These are phyloP conservation scores for Cajanus cajan DNA, from an alignment of 306 rosid genomes.

Conservation along the genomic window DNA sequence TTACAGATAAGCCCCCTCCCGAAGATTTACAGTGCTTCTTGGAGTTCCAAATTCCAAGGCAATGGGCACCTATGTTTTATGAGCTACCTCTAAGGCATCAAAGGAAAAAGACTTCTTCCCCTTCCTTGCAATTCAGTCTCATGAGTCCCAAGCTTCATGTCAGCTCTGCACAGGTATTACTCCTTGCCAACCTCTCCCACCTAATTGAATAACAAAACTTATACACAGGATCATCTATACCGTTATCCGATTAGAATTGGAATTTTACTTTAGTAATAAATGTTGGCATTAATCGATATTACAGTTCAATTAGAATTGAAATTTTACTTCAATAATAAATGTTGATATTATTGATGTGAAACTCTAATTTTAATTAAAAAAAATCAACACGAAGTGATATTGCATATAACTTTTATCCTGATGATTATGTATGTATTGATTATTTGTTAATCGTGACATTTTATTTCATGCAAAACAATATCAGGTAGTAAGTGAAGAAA, in stretches of 20 bases:
- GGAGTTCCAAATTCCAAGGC: constrained; percentile 91
- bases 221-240: too few relatives aligned
- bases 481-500: constrained; percentile 61
- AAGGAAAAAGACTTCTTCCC: constrained; percentile 48
- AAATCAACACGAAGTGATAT: too few relatives aligned
- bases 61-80: constrained; percentile 88
- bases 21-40: constrained; percentile 75
- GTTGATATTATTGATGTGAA: too few relatives aligned
- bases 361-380: too few relatives aligned
- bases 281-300: too few relatives aligned
- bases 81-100: constrained; percentile 85
- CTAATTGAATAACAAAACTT: neutral
- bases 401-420: too few relatives aligned
- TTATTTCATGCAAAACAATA: neutral
- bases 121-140: constrained; percentile 69
- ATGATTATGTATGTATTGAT: neutral
- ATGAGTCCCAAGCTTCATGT: constrained; percentile 57
- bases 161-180: constrained; percentile 56
- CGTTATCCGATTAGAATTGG: too few relatives aligned
- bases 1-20: constrained; percentile 68
- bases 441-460: neutral
- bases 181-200: neutral
- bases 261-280: too few relatives aligned
- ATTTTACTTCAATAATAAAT: too few relatives aligned
- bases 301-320: too few relatives aligned